phyloP scores from a whole-genome alignment of 768 basidiomycete genomes.

The Galerina marginata region DNA sequence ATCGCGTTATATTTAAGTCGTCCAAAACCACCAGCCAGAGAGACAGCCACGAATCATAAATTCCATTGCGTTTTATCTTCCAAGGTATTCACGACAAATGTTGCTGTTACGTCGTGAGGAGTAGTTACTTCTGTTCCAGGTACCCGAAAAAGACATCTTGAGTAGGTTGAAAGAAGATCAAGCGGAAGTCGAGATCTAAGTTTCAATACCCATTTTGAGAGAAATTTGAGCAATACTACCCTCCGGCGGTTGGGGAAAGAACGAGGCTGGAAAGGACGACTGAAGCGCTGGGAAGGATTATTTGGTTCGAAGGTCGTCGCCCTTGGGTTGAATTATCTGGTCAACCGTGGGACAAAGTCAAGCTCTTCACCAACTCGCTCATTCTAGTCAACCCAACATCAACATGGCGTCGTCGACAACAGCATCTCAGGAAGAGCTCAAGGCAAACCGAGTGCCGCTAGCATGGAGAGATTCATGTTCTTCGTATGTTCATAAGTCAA shows the following conservation, averaged over 20 bases:
- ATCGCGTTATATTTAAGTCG: too few species aligned
- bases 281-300: background rate
- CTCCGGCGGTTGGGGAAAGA: background rate
- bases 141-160: too few species aligned
- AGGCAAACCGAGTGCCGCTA: conserved; percentile 73
- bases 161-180: too few species aligned
- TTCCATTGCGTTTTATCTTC: too few species aligned
- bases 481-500: conserved; percentile 60
- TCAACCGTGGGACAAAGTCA: conserved; percentile 14
- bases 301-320: conserved; percentile 12
- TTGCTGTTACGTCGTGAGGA: too few species aligned
- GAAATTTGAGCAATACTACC: too few species aligned
- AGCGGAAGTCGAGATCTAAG: too few species aligned
- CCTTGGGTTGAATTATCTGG: background rate
- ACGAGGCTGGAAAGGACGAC: background rate
- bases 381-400: conserved; percentile 20
- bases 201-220: too few species aligned
- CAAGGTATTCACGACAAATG: too few species aligned
- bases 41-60: too few species aligned
- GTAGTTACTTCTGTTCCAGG: too few species aligned
- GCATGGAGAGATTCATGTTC: conserved; percentile 92
- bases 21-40: too few species aligned
- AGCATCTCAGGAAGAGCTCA: conserved; percentile 85
- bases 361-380: conserved; percentile 11
- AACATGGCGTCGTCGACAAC: conserved; percentile 74